A percentile compares a stretch with the other conserved stretches of the same genome.
These are phyloP conservation scores for Trichoderma asperellum DNA, from an alignment of 2,329 filamentous ascomycete genomes.

Conservation along the genomic window DNA sequence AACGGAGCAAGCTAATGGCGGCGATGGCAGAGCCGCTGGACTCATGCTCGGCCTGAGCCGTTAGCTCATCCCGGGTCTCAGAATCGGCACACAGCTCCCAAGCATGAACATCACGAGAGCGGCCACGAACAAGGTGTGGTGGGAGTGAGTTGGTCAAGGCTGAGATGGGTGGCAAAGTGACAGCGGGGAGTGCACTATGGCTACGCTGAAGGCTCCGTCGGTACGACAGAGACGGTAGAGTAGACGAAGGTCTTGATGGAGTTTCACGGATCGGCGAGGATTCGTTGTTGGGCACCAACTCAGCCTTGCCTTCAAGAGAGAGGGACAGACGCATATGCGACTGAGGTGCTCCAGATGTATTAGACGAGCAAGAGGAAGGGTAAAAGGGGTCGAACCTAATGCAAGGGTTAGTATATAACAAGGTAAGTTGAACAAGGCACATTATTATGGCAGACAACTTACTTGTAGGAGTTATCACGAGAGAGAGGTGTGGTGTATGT, in stretches of 20 bases:
- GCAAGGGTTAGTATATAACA: slow-evolving; percentile 4
- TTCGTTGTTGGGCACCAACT: slow-evolving; percentile 71
- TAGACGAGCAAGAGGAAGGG: slow-evolving; percentile 48
- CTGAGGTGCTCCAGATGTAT: slow-evolving; percentile 46
- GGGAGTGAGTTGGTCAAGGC: slow-evolving; percentile 57
- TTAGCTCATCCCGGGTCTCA: slow-evolving; percentile 76
- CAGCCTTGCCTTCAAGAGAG: slow-evolving; percentile 88
- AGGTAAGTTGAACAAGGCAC: neutral
- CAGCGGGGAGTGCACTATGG: slow-evolving; percentile 66
- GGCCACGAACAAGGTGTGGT: slow-evolving; percentile 64
- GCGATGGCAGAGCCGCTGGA: slow-evolving; percentile 77
- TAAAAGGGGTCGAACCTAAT: slow-evolving; percentile 50
- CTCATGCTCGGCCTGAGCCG: slow-evolving; percentile 79
- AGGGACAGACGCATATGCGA: slow-evolving; percentile 76
- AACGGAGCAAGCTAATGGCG: slow-evolving; percentile 79
- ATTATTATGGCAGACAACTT: slow-evolving; percentile 32
- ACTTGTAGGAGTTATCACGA: slow-evolving; percentile 54
- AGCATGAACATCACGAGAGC: slow-evolving; percentile 83
- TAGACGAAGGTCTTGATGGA: slow-evolving; percentile 53
- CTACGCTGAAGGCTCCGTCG: slow-evolving; percentile 67
- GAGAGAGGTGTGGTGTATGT: slow-evolving; percentile 54
- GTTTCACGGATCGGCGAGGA: slow-evolving; percentile 65
- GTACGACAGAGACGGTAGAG: slow-evolving; percentile 52
- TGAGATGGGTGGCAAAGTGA: slow-evolving; percentile 62
- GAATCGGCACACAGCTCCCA: slow-evolving; percentile 92